phyloP scores from a whole-genome alignment of 2,329 filamentous ascomycete species.

The Cercospora zeina region DNA sequence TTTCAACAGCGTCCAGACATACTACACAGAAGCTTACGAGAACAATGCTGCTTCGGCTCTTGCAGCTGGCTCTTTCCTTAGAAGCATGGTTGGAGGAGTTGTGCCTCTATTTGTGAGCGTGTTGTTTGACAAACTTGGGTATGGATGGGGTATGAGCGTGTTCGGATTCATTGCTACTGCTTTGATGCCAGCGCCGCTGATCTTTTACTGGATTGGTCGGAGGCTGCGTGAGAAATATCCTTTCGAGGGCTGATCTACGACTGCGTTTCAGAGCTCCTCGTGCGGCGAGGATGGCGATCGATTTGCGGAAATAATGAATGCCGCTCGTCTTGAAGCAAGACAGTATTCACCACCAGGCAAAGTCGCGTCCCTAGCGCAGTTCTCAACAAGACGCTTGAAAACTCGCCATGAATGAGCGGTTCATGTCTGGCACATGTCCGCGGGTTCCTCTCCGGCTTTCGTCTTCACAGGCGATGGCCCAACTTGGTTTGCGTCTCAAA shows the following conservation, averaged over 20 bases:
- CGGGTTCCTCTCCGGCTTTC: too few relatives aligned
- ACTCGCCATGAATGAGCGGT: too few relatives aligned
- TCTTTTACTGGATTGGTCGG: slow-evolving; percentile 53
- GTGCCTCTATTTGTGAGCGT: slow-evolving; percentile 48
- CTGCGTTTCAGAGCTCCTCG: too few relatives aligned
- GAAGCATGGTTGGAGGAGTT: slow-evolving; percentile 49
- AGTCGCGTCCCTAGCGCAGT: too few relatives aligned
- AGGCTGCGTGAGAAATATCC: slow-evolving; percentile 49
- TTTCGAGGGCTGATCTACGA: slow-evolving; percentile 27
- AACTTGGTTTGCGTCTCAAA: too few relatives aligned
- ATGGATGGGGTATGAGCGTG: slow-evolving; percentile 52
- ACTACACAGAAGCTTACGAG: slow-evolving; percentile 55
- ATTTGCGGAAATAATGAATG: too few relatives aligned
- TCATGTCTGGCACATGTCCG: too few relatives aligned
- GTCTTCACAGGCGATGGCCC: too few relatives aligned
- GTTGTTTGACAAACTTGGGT: slow-evolving; percentile 48
- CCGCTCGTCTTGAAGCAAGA: too few relatives aligned
- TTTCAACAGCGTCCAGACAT: slow-evolving; percentile 55
- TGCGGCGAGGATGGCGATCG: background rate
- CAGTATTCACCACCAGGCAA: too few relatives aligned
- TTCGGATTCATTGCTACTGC: slow-evolving; percentile 49
- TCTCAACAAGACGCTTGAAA: background rate
- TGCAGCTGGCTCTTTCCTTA: slow-evolving; percentile 51
- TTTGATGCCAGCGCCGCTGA: slow-evolving; percentile 51
- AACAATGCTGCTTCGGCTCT: slow-evolving; percentile 53